A percentile compares a stretch with the other conserved stretches of the same genome.
These are phyloP conservation scores for Epithele typhae DNA, from an alignment of 768 basidiomycete species.

Conservation along the genomic window DNA sequence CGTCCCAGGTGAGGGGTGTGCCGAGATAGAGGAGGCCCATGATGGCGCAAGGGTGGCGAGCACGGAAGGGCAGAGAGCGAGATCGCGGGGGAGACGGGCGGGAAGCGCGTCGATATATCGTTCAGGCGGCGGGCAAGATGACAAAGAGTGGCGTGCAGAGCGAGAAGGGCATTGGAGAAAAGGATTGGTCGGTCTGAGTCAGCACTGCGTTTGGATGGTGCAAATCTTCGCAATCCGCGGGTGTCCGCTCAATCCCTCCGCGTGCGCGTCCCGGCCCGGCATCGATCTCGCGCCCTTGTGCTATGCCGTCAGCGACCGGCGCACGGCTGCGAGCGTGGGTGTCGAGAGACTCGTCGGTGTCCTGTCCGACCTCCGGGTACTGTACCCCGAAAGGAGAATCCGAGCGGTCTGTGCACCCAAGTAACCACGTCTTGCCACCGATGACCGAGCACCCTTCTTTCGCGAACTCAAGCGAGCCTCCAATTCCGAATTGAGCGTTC, in stretches of 20 bases:
- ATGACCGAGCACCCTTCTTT: too few species aligned
- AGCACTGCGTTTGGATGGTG: conserved; percentile 11
- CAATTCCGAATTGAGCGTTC: too few species aligned
- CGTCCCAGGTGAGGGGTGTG: conserved; percentile 88
- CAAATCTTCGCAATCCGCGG: conserved; percentile 9
- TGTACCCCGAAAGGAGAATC: too few species aligned
- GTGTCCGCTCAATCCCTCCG: too few species aligned
- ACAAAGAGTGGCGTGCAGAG: conserved; percentile 10
- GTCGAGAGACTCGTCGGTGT: too few species aligned
- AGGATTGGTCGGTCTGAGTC: conserved; percentile 6
- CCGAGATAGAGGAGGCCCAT: conserved; percentile 96
- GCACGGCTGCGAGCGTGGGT: too few species aligned
- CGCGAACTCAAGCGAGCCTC: too few species aligned
- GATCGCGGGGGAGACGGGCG: not conserved
- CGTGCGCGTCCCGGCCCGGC: conserved; percentile 12
- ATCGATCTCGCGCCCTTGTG: not conserved
- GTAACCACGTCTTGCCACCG: too few species aligned
- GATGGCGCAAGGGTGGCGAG: conserved; percentile 2
- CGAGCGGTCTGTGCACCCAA: not conserved
- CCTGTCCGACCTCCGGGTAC: too few species aligned
- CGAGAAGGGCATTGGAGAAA: conserved; percentile 5
- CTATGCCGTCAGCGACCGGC: too few species aligned
- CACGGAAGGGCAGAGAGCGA: not conserved
- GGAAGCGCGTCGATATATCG: too few species aligned
- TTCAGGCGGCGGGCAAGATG: too few species aligned